phyloP scores from a whole-genome alignment of 1,284 basidiomycete species.

The Ganoderma lucidum region DNA sequence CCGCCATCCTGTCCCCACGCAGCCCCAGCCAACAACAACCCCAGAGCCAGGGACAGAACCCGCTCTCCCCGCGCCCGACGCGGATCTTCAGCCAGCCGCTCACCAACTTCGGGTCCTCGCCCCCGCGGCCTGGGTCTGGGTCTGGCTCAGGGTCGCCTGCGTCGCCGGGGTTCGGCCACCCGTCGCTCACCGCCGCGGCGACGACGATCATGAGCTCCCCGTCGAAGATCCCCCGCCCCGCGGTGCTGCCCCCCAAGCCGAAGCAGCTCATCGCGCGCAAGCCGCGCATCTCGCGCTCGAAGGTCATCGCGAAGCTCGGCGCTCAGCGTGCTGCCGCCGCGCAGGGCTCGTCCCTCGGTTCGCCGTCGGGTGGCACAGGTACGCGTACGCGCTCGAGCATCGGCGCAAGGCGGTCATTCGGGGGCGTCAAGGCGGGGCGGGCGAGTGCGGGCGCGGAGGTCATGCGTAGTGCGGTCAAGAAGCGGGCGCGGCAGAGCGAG shows the following conservation, averaged over 20 bases:
- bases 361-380: constrained; percentile 4
- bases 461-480: constrained; percentile 67
- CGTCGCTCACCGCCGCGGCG: constrained; percentile 45
- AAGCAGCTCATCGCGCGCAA: constrained; percentile 59
- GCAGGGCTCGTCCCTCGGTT: constrained; percentile 23
- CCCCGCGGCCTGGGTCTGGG: constrained; percentile 30
- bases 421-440: constrained; percentile 48
- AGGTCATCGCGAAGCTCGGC: constrained; percentile 76
- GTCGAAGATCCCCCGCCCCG: constrained; percentile 33
- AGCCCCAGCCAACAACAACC: constrained; percentile 29
- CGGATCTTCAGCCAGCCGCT: constrained; percentile 66
- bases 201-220: constrained; percentile 36
- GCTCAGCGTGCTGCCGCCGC: constrained; percentile 65
- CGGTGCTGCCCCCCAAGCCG: constrained; percentile 42
- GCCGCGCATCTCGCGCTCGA: constrained; percentile 80
- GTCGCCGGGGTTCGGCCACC: constrained; percentile 40
- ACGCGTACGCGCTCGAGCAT: constrained; percentile 60
- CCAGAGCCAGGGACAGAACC: constrained; percentile 36
- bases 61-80: constrained; percentile 39
- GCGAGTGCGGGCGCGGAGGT: constrained; percentile 46
- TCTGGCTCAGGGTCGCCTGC: constrained; percentile 47
- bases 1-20: constrained; percentile 42
- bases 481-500: constrained; percentile 73
- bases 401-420: constrained; percentile 57
- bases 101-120: constrained; percentile 36